Evolutionary conservation across 2,329 filamentous ascomycete genomes (phyloP), one percentile per base, ranked within the genome.

Genomic region (Zymoseptoria pseudotritici): DNA sequence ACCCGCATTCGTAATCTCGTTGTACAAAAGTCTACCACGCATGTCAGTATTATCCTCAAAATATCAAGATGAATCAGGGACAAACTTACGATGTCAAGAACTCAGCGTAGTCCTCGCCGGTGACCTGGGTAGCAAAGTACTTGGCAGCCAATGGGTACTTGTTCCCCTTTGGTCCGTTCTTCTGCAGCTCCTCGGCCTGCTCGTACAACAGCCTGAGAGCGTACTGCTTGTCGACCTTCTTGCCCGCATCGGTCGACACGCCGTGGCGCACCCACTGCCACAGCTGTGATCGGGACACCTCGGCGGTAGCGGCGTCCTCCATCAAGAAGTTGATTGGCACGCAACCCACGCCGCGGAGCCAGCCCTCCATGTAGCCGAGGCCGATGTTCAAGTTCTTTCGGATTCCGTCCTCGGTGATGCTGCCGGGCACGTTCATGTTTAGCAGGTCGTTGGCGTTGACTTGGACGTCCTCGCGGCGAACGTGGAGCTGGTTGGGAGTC

Each of bases 261-360:
- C 83, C 80, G 73, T 88, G 86, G 71, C 83, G 86, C 65, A 88
- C 85, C 94, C 94, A 99, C 76, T 99, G 94, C 93, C 93, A 96
- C 53, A 99, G 83, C 81, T 99, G 94, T 67, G 86, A 90, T 70
- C 94, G 87, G 59, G 90, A 95, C 4, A 99, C 94, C 76, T 99
- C 94, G 55, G 94, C 94, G 1, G 94, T 99, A 22, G 94, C 94
- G 19, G 94, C 94, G 69, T 97, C 94, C 80, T 99, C 94, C 93
- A 97, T 97, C 58, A 97, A 82, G 75, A 88, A 96, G 82, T 97
- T 97, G 79, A 97, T 97, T 54, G 94, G 94, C 57, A 97, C 92
- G 71, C 94, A 99, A 60, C 94, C 94, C 21, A 97, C 84, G 36
- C 93, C 94, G 63, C 92, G 88, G 62, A 97, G 82, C 94, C 94